Conservation (phyloP, 176 grass and related monocot species). For the Areca catechu region DNA sequence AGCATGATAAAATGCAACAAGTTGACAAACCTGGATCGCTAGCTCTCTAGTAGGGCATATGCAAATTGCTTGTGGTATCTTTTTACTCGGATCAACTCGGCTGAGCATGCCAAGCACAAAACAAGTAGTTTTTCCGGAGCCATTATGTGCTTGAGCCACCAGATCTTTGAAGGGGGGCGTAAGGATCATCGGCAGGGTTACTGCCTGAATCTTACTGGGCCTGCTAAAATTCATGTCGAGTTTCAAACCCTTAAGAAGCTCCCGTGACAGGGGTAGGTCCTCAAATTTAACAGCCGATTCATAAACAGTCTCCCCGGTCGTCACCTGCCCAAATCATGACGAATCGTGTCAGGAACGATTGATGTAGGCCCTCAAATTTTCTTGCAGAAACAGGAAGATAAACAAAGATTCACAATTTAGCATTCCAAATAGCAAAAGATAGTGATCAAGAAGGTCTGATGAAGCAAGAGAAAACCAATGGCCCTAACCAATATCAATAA, state of each 20-base stretch:
- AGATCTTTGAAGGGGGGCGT: slow-evolving; percentile 75
- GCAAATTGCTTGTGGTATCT: slow-evolving; percentile 75
- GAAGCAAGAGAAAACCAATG: too few species aligned
- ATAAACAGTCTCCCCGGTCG: slow-evolving; percentile 71
- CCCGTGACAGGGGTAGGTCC: slow-evolving; percentile 67
- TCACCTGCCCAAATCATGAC: slow-evolving; percentile 43
- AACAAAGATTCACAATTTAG: too few species aligned
- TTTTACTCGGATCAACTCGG: slow-evolving; percentile 50
- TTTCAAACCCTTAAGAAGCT: slow-evolving; percentile 65
- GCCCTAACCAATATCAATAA: too few species aligned
- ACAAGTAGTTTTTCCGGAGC: slow-evolving; percentile 89
- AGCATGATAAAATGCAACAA: background rate
- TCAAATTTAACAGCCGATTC: slow-evolving; percentile 73
- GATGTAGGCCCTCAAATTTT: too few species aligned
- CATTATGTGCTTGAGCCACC: slow-evolving; percentile 89
- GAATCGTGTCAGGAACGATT: background rate
- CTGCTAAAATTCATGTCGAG: slow-evolving; percentile 84
- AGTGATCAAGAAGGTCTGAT: too few species aligned
- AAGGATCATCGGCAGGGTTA: slow-evolving; percentile 92
- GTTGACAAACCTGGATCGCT: slow-evolving; percentile 47
- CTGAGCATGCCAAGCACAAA: slow-evolving; percentile 98
- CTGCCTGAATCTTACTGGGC: slow-evolving; percentile 76
- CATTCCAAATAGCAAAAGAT: too few species aligned
- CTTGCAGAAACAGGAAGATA: too few species aligned
- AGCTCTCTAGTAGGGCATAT: slow-evolving; percentile 93